Percentiles rank a stretch among this genome's conserved stretches.
phyloP scores from a whole-genome alignment of 2,329 filamentous ascomycete species.

The Aplosporella prunicola region DNA sequence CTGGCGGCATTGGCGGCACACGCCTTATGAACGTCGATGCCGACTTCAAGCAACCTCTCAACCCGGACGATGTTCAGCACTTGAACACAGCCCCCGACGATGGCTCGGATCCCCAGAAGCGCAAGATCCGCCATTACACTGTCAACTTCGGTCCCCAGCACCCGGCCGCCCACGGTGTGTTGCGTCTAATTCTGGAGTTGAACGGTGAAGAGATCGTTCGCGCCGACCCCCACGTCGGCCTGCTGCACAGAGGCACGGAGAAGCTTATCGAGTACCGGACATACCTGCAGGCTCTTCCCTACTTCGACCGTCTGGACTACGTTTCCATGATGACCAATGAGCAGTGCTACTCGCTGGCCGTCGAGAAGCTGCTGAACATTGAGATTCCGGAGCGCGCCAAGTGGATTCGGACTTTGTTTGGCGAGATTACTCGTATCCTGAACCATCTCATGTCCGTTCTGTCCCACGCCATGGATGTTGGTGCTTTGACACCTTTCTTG shows the following conservation, averaged over 20 bases:
- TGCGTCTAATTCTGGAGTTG: slow-evolving; percentile 93
- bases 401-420: slow-evolving; percentile 93
- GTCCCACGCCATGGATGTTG: slow-evolving; percentile 98
- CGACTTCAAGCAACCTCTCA: slow-evolving; percentile 47
- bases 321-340: slow-evolving; percentile 99
- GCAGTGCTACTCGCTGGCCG: slow-evolving; percentile 89
- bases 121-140: slow-evolving; percentile 97
- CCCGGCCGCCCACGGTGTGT: slow-evolving; percentile 94
- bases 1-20: slow-evolving; percentile 1
- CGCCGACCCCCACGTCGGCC: slow-evolving; percentile 90
- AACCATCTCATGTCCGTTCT: slow-evolving; percentile 98
- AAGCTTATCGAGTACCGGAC: slow-evolving; percentile 99
- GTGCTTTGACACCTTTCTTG: slow-evolving; percentile 92
- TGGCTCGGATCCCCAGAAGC: slow-evolving; percentile 41
- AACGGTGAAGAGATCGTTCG: slow-evolving; percentile 97
- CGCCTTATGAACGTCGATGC: slow-evolving; percentile 39
- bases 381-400: slow-evolving; percentile 94
- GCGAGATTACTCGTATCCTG: slow-evolving; percentile 82
- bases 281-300: slow-evolving; percentile 93
- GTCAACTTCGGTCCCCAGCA: slow-evolving; percentile 99
- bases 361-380: slow-evolving; percentile 95
- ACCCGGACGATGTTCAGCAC: slow-evolving; percentile 36
- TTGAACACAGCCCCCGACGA: slow-evolving; percentile 38
- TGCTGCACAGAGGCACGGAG: slow-evolving; percentile 94
- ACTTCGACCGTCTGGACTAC: slow-evolving; percentile 98